A percentile compares a stretch with the other conserved stretches of the same genome.
phyloP scores from a whole-genome alignment of 176 grass and related monocot species.

The Juncus effusus region DNA sequence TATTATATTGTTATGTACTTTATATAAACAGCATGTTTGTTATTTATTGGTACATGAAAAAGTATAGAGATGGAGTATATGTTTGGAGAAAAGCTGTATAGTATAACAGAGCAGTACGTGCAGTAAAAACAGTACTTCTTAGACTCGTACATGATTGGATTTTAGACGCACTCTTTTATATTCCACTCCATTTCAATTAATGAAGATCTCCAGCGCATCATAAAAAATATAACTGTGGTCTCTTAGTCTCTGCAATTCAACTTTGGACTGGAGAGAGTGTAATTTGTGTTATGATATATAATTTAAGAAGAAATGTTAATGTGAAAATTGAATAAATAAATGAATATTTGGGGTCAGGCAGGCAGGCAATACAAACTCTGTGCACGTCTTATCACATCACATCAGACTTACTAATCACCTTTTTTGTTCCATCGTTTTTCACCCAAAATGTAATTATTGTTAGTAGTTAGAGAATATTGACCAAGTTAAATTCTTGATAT shows the following conservation, averaged over 20 bases:
- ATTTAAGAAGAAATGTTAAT: neutral
- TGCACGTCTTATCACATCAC: slow-evolving; percentile 30
- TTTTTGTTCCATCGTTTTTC: slow-evolving; percentile 4
- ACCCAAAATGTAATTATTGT: neutral
- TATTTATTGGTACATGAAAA: too few species aligned
- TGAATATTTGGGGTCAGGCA: too few species aligned
- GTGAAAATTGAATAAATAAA: neutral
- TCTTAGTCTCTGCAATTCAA: too few species aligned
- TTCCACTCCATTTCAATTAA: neutral
- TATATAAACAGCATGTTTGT: too few species aligned
- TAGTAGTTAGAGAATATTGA: too few species aligned
- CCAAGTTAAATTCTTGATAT: neutral
- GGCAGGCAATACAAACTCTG: neutral
- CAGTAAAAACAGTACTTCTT: slow-evolving; percentile 7
- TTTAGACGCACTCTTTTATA: slow-evolving; percentile 1
- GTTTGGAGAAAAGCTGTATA: neutral
- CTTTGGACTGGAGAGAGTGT: neutral
- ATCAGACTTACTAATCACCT: neutral
- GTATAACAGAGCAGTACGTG: neutral
- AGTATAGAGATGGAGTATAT: too few species aligned
- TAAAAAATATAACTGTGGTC: too few species aligned
- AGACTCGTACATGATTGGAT: slow-evolving; percentile 23
- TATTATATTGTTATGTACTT: too few species aligned
- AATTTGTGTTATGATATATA: neutral
- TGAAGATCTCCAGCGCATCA: too few species aligned